These are phyloP conservation scores for Yarrowia divulgata DNA, from an alignment of 805 yeast genomes.

Conservation along the genomic window DNA sequence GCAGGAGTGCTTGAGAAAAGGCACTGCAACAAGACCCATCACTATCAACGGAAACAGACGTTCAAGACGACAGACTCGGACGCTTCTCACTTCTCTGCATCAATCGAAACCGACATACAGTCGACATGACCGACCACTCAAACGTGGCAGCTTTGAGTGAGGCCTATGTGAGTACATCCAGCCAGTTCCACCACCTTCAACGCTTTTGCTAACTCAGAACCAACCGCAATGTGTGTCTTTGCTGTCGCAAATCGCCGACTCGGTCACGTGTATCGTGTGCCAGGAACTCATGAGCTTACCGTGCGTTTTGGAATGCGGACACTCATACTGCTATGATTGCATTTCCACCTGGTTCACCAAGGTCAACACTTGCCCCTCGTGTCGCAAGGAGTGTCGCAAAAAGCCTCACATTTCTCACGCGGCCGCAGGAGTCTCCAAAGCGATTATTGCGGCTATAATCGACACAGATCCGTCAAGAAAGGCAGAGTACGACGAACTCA, in stretches of 20 bases:
- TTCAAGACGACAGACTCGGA: not conserved
- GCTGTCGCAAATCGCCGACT: conserved; percentile 42
- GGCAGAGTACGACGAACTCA: conserved; percentile 6
- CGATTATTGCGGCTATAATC: conserved; percentile 2
- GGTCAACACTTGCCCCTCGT: conserved; percentile 44
- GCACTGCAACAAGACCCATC: too few relatives aligned
- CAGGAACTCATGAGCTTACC: conserved; percentile 68
- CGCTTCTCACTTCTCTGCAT: not conserved
- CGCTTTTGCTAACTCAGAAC: conserved; percentile 12
- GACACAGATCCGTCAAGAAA: conserved; percentile 6
- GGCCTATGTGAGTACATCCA: conserved; percentile 5
- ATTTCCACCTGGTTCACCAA: conserved; percentile 48
- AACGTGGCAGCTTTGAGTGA: not conserved
- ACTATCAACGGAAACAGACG: not conserved
- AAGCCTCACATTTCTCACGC: conserved; percentile 26
- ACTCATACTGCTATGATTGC: conserved; percentile 64
- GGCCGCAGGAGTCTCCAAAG: not conserved
- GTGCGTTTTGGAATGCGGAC: conserved; percentile 65
- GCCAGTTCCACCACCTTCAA: too few relatives aligned
- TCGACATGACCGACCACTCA: not conserved
- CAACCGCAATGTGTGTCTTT: conserved; percentile 6
- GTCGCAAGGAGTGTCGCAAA: conserved; percentile 40
- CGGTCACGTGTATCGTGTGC: conserved; percentile 60
- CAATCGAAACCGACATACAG: not conserved
- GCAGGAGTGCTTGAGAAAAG: too few relatives aligned